Conservation (phyloP, 805 yeast genomes). For the Metschnikowia borealis region DNA sequence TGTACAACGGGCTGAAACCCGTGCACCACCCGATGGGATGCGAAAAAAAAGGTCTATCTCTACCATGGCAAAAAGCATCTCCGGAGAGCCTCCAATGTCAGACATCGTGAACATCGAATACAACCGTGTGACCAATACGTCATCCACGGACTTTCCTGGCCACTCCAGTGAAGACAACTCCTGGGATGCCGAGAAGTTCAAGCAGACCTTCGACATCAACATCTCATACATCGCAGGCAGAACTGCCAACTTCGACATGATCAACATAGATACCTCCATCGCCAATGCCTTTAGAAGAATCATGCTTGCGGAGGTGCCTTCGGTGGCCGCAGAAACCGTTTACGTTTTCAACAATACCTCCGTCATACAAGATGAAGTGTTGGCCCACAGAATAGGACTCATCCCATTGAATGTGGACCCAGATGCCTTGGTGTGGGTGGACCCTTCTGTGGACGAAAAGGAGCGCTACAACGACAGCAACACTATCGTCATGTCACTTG, state of each 20-base stretch:
- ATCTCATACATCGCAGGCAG: constrained; percentile 64
- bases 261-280: constrained; percentile 83
- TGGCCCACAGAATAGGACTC: constrained; percentile 92
- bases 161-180: constrained; percentile 62
- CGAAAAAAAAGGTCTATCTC: constrained; percentile 4
- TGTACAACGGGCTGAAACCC: constrained; percentile 1
- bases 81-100: constrained; percentile 11
- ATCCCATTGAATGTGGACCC: constrained; percentile 90
- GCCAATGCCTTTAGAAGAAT: constrained; percentile 96
- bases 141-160: constrained; percentile 92
- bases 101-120: constrained; percentile 82
- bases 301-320: constrained; percentile 95
- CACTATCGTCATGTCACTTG: constrained; percentile 78
- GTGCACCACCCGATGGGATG: constrained; percentile 10
- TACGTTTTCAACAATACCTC: constrained; percentile 92
- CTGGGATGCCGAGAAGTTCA: constrained; percentile 84
- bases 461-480: constrained; percentile 78
- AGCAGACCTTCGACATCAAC: constrained; percentile 59
- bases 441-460: constrained; percentile 56
- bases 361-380: constrained; percentile 94
- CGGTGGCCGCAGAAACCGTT: constrained; percentile 91
- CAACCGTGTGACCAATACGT: constrained; percentile 85
- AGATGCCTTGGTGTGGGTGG: constrained; percentile 82
- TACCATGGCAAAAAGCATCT: neutral
- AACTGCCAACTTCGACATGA: constrained; percentile 79